phyloP scores from a whole-genome alignment of 225 moss, liverwort and hornwort genomes.

The Pseudoscleropodium purum region DNA sequence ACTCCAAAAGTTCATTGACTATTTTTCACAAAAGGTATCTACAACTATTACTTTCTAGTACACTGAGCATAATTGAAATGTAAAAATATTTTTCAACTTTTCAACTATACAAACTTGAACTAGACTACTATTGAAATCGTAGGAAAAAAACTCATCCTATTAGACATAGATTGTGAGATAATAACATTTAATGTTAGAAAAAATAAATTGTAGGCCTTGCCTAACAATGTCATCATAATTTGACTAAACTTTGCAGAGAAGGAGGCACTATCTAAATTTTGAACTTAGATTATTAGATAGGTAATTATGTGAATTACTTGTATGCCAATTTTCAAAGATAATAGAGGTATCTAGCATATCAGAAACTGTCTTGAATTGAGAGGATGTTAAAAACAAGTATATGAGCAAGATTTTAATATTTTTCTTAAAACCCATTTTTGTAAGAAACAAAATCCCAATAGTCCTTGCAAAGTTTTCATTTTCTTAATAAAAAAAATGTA shows the following conservation, averaged over 20 bases:
- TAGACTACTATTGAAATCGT: background rate
- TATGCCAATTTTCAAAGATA: background rate
- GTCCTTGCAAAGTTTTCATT: fast-evolving
- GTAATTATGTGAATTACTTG: background rate
- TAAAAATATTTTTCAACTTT: background rate
- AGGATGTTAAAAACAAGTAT: background rate
- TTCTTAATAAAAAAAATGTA: background rate
- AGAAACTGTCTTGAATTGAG: fast-evolving
- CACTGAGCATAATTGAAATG: background rate
- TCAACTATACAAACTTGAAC: background rate
- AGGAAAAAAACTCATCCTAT: background rate
- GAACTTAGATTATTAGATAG: fast-evolving
- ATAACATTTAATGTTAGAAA: background rate
- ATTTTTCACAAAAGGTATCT: background rate
- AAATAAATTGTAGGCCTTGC: fast-evolving
- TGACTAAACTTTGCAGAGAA: background rate
- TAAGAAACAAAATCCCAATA: background rate
- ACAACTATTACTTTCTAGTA: background rate
- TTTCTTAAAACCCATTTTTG: background rate
- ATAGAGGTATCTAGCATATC: background rate
- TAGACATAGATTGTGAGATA: background rate
- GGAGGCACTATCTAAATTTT: background rate
- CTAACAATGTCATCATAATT: background rate
- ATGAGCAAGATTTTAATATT: background rate
- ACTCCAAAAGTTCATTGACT: background rate